Evolutionary conservation across 1,284 basidiomycete species (phyloP).

Genomic region (Ganoderma multipileum): DNA sequence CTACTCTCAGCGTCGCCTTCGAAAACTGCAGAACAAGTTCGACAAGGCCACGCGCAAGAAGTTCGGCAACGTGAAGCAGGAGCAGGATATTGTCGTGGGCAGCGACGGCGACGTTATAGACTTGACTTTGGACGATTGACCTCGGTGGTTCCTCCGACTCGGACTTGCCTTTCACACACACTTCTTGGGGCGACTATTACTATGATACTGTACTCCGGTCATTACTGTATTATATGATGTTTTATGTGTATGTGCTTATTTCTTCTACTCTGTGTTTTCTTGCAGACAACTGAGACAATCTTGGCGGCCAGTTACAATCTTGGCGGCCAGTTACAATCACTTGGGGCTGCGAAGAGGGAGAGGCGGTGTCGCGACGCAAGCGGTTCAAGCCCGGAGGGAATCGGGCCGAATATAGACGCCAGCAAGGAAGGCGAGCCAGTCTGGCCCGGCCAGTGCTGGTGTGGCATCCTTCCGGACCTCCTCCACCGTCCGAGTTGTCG

Average conservation of each 20-base stretch:
- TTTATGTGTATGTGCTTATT: neutral
- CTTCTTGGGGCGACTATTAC: neutral
- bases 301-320: too few species aligned
- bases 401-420: too few species aligned
- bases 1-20: constrained; percentile 5
- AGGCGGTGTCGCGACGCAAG: too few species aligned
- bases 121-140: constrained; percentile 5
- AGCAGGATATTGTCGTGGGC: neutral
- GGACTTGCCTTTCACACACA: neutral
- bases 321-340: too few species aligned
- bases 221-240: neutral
- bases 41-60: constrained; percentile 8
- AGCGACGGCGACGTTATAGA: constrained; percentile 12
- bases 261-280: neutral
- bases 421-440: too few species aligned
- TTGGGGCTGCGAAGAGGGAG: too few species aligned
- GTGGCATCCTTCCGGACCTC: too few species aligned
- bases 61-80: constrained; percentile 8
- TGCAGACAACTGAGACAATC: too few species aligned
- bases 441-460: too few species aligned
- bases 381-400: too few species aligned
- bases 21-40: neutral
- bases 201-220: neutral
- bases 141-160: neutral
- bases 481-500: too few species aligned